These are phyloP conservation scores for Conringia planisiliqua DNA, from an alignment of 345 rosid genomes.

Conservation along the genomic window DNA sequence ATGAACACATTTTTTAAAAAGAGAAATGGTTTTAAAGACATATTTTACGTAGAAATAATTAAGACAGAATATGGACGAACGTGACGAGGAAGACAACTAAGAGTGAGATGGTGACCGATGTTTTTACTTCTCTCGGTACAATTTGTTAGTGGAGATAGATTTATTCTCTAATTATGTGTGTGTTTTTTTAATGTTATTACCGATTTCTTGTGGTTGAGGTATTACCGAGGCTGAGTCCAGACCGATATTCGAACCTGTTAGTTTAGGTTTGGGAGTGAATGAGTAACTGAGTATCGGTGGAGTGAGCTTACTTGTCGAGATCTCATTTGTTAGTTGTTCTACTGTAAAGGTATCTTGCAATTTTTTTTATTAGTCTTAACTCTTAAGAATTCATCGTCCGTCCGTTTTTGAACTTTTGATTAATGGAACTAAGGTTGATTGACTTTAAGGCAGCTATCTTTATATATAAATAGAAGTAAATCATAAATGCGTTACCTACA, in stretches of 20 bases:
- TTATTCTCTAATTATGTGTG: background rate
- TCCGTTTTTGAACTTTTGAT: background rate
- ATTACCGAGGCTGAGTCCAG: background rate
- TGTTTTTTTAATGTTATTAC: too few relatives aligned
- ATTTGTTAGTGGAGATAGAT: background rate
- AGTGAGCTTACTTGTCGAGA: background rate
- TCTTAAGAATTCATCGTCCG: conserved; percentile 2
- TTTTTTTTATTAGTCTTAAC: background rate
- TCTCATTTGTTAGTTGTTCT: background rate
- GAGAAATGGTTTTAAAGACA: background rate
- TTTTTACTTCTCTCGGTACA: too few relatives aligned
- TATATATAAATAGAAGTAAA: background rate
- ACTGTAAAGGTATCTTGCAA: background rate
- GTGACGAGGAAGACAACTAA: background rate
- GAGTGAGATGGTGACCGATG: background rate
- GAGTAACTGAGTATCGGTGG: background rate
- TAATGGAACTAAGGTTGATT: background rate
- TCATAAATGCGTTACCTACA: background rate
- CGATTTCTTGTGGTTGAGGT: background rate
- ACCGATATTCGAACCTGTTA: background rate
- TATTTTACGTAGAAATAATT: background rate
- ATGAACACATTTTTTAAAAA: background rate
- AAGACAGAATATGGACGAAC: background rate
- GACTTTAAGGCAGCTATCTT: background rate
- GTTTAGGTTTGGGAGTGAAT: background rate